These are phyloP conservation scores for Crucihimalaya himalaica DNA, from an alignment of 345 rosid species.

Conservation along the genomic window DNA sequence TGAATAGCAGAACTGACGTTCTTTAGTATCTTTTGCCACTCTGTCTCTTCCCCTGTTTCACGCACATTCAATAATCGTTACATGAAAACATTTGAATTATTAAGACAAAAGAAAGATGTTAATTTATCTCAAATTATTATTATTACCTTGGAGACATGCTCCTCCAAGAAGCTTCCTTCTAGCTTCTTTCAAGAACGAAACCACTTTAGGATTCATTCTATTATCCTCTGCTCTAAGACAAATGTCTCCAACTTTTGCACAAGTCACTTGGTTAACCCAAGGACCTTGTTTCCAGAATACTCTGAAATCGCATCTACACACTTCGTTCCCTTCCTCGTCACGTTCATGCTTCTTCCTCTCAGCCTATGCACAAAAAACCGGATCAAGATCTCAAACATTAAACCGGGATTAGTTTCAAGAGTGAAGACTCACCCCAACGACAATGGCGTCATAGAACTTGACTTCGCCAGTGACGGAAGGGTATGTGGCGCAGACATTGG, in stretches of 20 bases:
- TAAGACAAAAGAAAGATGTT: neutral
- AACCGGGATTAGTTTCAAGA: neutral
- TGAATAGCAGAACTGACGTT: conserved; percentile 10
- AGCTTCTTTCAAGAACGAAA: conserved; percentile 34
- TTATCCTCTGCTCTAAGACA: conserved; percentile 21
- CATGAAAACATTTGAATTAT: neutral
- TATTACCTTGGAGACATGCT: conserved; percentile 7
- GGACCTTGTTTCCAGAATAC: conserved; percentile 38
- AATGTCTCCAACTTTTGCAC: conserved; percentile 36
- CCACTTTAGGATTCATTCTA: conserved; percentile 18
- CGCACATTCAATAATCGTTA: conserved; percentile 14
- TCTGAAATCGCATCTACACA: conserved; percentile 24
- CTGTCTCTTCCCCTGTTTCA: conserved; percentile 35
- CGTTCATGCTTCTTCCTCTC: conserved; percentile 20
- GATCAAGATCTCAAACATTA: neutral
- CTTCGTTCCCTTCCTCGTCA: conserved; percentile 30
- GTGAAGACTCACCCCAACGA: conserved; percentile 23
- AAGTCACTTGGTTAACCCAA: neutral
- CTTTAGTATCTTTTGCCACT: conserved; percentile 29
- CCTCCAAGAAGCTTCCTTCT: conserved; percentile 22
- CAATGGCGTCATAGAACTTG: conserved; percentile 33
- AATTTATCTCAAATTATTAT: no score
- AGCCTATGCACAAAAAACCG: conserved; percentile 8
- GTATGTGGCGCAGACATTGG: conserved; percentile 31
- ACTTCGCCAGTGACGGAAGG: conserved; percentile 34